phyloP scores from a whole-genome alignment of 2,329 filamentous ascomycete species.

The Zelopaecilomyces penicillatus region DNA sequence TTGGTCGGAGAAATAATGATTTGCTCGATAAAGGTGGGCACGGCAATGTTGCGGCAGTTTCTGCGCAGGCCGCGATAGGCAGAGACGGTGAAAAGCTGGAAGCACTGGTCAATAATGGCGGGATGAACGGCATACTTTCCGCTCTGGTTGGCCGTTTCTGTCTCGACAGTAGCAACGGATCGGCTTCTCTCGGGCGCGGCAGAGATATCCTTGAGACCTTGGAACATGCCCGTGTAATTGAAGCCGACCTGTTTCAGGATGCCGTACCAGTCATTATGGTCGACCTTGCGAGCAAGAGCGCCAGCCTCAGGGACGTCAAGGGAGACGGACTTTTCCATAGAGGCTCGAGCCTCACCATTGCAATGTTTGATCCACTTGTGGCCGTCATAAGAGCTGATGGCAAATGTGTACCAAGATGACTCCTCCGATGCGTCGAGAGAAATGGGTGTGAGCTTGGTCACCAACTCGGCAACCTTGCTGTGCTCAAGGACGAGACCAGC shows the following conservation, averaged over 20 bases:
- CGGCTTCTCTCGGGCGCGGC: not conserved
- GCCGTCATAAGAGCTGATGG: constrained; percentile 19
- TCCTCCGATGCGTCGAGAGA: constrained; percentile 13
- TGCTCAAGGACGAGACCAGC: constrained; percentile 21
- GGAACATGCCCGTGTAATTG: constrained; percentile 5
- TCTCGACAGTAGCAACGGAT: not conserved
- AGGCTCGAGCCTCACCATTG: constrained; percentile 12
- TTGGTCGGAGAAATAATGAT: not conserved
- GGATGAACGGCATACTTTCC: constrained; percentile 27
- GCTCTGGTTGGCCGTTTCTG: not conserved
- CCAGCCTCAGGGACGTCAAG: not conserved
- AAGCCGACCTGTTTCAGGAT: constrained; percentile 3
- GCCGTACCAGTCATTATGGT: constrained; percentile 2
- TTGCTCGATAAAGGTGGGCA: constrained; percentile 7
- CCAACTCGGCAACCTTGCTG: constrained; percentile 18
- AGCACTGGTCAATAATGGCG: constrained; percentile 24
- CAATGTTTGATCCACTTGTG: constrained; percentile 22
- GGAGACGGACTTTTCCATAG: constrained; percentile 2
- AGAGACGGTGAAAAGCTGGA: constrained; percentile 23
- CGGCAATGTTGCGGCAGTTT: constrained; percentile 11
- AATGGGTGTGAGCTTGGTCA: constrained; percentile 19
- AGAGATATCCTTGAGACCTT: constrained; percentile 1
- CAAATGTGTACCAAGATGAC: constrained; percentile 20
- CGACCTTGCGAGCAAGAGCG: constrained; percentile 1
- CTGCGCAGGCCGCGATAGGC: constrained; percentile 13